phyloP scores from a whole-genome alignment of 31 red algal species.

The Porphyra umbilicalis region DNA sequence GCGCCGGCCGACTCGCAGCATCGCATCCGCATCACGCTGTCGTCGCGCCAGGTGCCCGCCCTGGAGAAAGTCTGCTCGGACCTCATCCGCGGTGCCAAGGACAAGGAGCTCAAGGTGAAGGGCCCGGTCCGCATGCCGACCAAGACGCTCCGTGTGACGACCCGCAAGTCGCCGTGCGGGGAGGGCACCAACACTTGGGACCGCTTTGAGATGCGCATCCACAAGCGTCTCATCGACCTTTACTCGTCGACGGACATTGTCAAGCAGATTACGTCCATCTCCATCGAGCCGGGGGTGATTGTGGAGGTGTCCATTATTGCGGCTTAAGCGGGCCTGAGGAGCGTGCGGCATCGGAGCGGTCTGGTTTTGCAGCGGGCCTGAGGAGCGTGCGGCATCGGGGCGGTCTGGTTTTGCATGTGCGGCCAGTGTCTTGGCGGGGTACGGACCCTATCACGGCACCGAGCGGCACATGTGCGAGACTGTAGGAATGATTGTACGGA shows the following conservation, averaged over 20 bases:
- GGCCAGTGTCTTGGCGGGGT: no score
- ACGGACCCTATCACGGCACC: no score
- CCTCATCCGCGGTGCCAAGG: slow-evolving; percentile 64
- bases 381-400: no score
- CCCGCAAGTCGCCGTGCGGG: slow-evolving; percentile 93
- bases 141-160: slow-evolving; percentile 74
- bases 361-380: no score
- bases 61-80: slow-evolving; percentile 87
- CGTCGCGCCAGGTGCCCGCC: slow-evolving; percentile 58
- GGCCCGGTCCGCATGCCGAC: slow-evolving; percentile 93
- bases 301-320: slow-evolving; percentile 68
- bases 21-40: slow-evolving; percentile 85
- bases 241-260: slow-evolving; percentile 76
- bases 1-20: slow-evolving; percentile 37
- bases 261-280: slow-evolving; percentile 83
- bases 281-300: slow-evolving; percentile 66
- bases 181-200: slow-evolving; percentile 98
- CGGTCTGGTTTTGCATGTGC: no score
- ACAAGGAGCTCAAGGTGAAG: slow-evolving; percentile 77
- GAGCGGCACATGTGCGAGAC: no score
- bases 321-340: no score
- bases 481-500: no score
- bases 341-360: no score
- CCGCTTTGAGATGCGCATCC: slow-evolving; percentile 95
- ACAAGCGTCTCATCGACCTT: slow-evolving; percentile 90